These are phyloP conservation scores for Malus domestica DNA, from an alignment of 306 rosid species.

Conservation along the genomic window DNA sequence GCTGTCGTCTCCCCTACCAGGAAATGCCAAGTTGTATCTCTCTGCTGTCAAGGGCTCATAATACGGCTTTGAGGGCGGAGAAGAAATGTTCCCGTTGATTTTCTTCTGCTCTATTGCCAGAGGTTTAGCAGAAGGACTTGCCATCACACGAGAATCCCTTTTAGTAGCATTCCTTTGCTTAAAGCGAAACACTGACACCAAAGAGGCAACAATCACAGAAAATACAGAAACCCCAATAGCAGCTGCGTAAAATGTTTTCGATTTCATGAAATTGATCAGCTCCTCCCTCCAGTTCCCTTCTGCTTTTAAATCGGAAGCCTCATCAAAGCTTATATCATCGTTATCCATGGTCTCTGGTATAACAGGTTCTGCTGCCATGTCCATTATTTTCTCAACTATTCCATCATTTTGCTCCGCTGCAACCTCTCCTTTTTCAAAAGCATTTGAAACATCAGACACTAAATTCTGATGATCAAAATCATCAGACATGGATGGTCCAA, in stretches of 20 bases:
- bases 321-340: neutral
- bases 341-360: neutral
- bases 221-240: conserved; percentile 16
- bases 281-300: conserved; percentile 2
- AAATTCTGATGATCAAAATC: neutral
- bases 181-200: neutral
- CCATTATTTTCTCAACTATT: conserved; percentile 11
- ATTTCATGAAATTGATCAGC: conserved; percentile 4
- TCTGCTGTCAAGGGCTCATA: neutral
- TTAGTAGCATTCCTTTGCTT: conserved; percentile 4
- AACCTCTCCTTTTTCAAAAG: neutral
- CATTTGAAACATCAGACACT: neutral
- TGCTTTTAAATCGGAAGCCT: neutral
- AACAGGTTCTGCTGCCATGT: neutral
- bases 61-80: neutral
- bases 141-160: conserved; percentile 5
- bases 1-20: neutral
- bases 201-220: conserved; percentile 4
- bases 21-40: neutral
- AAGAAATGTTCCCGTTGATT: neutral
- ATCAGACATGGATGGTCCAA: neutral
- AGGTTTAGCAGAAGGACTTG: conserved; percentile 6
- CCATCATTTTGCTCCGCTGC: neutral
- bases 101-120: conserved; percentile 7
- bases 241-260: neutral